Percentiles rank a stretch among this genome's conserved stretches.
Conservation (phyloP, 768 basidiomycete species). For the Hygrophoropsis aurantiaca region DNA sequence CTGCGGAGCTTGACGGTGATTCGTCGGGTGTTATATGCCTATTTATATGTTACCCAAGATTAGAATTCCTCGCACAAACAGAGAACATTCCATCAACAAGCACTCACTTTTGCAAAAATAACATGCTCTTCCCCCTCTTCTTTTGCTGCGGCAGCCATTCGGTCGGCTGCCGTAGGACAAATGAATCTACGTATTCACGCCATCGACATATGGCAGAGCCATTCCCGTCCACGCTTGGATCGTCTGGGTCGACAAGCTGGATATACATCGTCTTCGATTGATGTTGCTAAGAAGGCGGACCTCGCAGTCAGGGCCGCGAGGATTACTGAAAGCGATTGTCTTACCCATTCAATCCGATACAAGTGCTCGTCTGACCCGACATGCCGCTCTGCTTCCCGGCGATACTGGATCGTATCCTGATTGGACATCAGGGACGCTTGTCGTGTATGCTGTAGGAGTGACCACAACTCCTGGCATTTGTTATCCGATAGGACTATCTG, state of each 20-base stretch:
- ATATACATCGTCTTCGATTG: constrained; percentile 57
- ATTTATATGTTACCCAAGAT: constrained; percentile 38
- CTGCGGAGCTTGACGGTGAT: constrained; percentile 7
- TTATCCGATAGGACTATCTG: constrained; percentile 83
- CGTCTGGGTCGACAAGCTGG: constrained; percentile 58
- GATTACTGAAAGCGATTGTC: constrained; percentile 22
- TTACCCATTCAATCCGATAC: constrained; percentile 80
- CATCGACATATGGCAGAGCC: constrained; percentile 55
- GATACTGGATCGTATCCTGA: constrained; percentile 73
- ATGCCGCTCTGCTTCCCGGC: constrained; percentile 76
- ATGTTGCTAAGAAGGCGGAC: constrained; percentile 44
- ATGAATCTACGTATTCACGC: constrained; percentile 74
- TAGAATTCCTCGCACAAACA: constrained; percentile 8
- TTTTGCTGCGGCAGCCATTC: constrained; percentile 59
- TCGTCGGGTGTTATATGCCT: constrained; percentile 47
- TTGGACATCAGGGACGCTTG: constrained; percentile 49
- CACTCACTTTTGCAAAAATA: constrained; percentile 63
- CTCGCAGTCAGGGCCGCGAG: constrained; percentile 2
- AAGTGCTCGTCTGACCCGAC: constrained; percentile 75
- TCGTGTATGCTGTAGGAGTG: constrained; percentile 67
- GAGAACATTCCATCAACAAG: constrained; percentile 8
- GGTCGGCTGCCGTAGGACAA: constrained; percentile 66
- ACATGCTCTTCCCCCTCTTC: constrained; percentile 34
- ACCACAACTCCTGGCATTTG: constrained; percentile 85
- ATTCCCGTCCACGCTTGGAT: constrained; percentile 63